Conservation (phyloP, 1,284 basidiomycete species). For the Ustilago curta region DNA sequence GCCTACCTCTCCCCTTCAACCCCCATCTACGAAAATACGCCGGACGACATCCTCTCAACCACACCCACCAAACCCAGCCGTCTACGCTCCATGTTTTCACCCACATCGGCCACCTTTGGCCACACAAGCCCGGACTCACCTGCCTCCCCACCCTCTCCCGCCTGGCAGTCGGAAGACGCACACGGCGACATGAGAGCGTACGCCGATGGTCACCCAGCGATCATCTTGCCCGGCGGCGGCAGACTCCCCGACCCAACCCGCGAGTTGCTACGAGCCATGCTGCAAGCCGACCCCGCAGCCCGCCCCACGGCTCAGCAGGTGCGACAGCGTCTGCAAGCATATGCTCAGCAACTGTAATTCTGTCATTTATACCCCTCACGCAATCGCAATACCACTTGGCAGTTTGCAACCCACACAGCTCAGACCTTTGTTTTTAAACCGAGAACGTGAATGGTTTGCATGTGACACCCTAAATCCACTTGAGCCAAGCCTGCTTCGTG, state of each 20-base stretch:
- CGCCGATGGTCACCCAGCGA: slow-evolving; percentile 60
- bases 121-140: slow-evolving; percentile 4
- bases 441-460: too few relatives aligned
- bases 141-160: background rate
- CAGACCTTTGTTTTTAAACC: background rate
- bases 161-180: slow-evolving; percentile 1
- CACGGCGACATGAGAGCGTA: slow-evolving; percentile 39
- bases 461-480: slow-evolving; percentile 33
- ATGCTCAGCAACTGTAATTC: background rate
- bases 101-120: slow-evolving; percentile 7
- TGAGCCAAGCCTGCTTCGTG: slow-evolving; percentile 52
- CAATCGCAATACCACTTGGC: background rate
- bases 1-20: slow-evolving; percentile 7
- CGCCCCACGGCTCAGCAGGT: slow-evolving; percentile 59
- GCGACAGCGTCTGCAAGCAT: slow-evolving; percentile 9
- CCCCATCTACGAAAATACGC: slow-evolving; percentile 3
- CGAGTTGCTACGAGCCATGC: slow-evolving; percentile 60
- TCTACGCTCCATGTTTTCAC: slow-evolving; percentile 23
- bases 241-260: slow-evolving; percentile 60
- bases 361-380: background rate
- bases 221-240: slow-evolving; percentile 64
- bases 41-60: slow-evolving; percentile 6
- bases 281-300: slow-evolving; percentile 40
- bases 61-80: slow-evolving; percentile 21
- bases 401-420: background rate